Evolutionary conservation across 2,329 filamentous ascomycete genomes (phyloP).

Genomic region (Aspergillus transmontanensis): DNA sequence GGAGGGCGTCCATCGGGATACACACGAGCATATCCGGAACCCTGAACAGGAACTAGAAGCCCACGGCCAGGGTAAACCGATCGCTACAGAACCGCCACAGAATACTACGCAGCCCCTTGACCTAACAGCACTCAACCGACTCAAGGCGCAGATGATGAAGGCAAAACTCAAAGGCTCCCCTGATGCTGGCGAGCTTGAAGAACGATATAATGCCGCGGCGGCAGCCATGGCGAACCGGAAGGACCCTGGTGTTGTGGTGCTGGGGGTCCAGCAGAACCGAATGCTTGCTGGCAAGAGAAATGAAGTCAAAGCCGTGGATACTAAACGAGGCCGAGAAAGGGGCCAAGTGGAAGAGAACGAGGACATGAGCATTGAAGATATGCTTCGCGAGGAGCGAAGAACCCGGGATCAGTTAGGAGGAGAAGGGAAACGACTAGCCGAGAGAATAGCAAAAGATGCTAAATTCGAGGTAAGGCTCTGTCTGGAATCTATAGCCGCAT

Average conservation of each 20-base stretch:
- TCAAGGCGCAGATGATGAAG: slow-evolving; percentile 95
- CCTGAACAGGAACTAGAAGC: slow-evolving; percentile 39
- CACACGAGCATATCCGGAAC: slow-evolving; percentile 31
- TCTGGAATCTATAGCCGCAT: slow-evolving; percentile 5
- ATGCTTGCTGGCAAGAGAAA: slow-evolving; percentile 75
- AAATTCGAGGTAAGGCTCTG: slow-evolving; percentile 71
- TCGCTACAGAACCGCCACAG: slow-evolving; percentile 58
- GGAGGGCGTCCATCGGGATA: slow-evolving; percentile 51
- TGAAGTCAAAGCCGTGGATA: slow-evolving; percentile 78
- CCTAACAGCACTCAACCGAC: slow-evolving; percentile 78
- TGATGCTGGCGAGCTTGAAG: slow-evolving; percentile 75
- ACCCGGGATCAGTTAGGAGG: slow-evolving; percentile 76
- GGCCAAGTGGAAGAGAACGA: slow-evolving; percentile 88
- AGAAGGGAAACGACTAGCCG: slow-evolving; percentile 80
- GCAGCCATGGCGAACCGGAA: slow-evolving; percentile 61
- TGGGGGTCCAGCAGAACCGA: slow-evolving; percentile 86
- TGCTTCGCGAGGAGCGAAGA: slow-evolving; percentile 91
- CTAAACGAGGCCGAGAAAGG: slow-evolving; percentile 79
- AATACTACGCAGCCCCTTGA: slow-evolving; percentile 62
- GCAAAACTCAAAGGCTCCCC: slow-evolving; percentile 81
- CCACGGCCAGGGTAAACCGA: slow-evolving; percentile 57
- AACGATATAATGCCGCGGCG: slow-evolving; percentile 77
- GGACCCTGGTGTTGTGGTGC: slow-evolving; percentile 71
- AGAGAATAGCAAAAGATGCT: slow-evolving; percentile 88
- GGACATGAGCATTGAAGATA: slow-evolving; percentile 94